Conservation (phyloP, 331 rosid species). For the Dryas integrifolia region DNA sequence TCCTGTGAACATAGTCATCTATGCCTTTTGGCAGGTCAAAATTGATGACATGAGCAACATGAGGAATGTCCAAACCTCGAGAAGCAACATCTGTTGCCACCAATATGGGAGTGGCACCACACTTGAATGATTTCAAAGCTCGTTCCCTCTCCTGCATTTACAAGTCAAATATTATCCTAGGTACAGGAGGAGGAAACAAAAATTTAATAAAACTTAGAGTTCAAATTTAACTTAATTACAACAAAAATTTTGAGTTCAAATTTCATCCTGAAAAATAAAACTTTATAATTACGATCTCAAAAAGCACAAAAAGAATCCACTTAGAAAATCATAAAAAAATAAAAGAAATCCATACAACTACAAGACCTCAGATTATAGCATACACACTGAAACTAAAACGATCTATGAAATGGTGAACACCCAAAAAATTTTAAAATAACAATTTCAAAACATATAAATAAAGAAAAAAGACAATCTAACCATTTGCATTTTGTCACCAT, state of each 20-base stretch:
- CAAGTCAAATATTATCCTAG: not conserved
- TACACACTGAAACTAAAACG: not conserved
- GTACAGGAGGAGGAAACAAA: not conserved
- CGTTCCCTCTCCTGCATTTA: slow-evolving; percentile 40
- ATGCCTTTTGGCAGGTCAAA: slow-evolving; percentile 46
- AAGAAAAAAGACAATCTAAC: slow-evolving; percentile 10
- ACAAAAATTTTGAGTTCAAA: too few relatives aligned
- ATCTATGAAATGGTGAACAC: not conserved
- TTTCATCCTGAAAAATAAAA: too few relatives aligned
- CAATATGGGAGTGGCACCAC: slow-evolving; percentile 38
- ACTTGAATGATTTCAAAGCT: slow-evolving; percentile 40
- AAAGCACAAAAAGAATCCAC: too few relatives aligned
- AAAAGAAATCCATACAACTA: not conserved
- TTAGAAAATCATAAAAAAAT: not conserved
- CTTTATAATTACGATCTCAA: too few relatives aligned
- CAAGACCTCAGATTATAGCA: not conserved
- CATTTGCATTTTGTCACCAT: slow-evolving; percentile 43
- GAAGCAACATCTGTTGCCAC: slow-evolving; percentile 52
- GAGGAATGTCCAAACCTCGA: slow-evolving; percentile 42
- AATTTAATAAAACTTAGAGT: not conserved
- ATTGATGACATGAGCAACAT: slow-evolving; percentile 44
- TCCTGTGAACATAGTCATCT: slow-evolving; percentile 47
- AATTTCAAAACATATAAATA: not conserved
- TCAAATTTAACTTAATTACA: not conserved
- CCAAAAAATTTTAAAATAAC: not conserved